phyloP scores from a whole-genome alignment of 2,329 filamentous ascomycete genomes.

The Sporothrix brasiliensis region DNA sequence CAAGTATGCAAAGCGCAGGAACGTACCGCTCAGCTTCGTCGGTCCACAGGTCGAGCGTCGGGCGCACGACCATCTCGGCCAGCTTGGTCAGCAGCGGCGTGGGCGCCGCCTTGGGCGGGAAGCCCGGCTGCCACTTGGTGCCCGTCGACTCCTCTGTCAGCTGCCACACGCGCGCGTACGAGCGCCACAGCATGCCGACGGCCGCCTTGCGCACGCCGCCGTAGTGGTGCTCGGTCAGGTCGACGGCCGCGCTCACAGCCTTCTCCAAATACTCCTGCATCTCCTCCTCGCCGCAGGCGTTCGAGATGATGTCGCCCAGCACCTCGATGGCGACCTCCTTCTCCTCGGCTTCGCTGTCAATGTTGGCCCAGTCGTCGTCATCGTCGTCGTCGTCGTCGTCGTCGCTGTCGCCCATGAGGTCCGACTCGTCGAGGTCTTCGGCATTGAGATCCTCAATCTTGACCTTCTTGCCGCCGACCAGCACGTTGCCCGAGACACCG shows the following conservation, averaged over 20 bases:
- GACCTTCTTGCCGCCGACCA: slow-evolving; percentile 71
- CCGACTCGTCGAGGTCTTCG: slow-evolving; percentile 57
- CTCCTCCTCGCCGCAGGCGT: slow-evolving; percentile 75
- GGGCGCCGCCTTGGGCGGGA: slow-evolving; percentile 81
- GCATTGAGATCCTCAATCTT: slow-evolving; percentile 68
- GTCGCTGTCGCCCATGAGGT: slow-evolving; percentile 61
- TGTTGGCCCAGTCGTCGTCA: slow-evolving; percentile 85
- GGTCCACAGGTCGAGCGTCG: slow-evolving; percentile 82
- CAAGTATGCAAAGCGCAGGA: slow-evolving; percentile 36
- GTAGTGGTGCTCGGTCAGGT: slow-evolving; percentile 83
- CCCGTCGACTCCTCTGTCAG: slow-evolving; percentile 78
- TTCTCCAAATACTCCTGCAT: slow-evolving; percentile 82
- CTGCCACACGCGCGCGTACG: slow-evolving; percentile 87
- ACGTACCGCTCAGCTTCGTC: slow-evolving; percentile 94
- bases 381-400: slow-evolving; percentile 73
- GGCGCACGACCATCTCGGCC: slow-evolving; percentile 79
- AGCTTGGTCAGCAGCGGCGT: slow-evolving; percentile 79
- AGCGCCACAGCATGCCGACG: slow-evolving; percentile 88
- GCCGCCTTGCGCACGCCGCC: slow-evolving; percentile 93
- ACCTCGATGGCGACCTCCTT: slow-evolving; percentile 98
- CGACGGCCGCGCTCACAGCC: slow-evolving; percentile 78
- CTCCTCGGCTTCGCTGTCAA: slow-evolving; percentile 80
- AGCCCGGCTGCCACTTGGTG: slow-evolving; percentile 84
- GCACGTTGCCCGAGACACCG: slow-evolving; percentile 24
- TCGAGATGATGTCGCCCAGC: slow-evolving; percentile 85